Evolutionary conservation across 2,329 filamentous ascomycete species (phyloP), one percentile per base, ranked within the genome.

Genomic region (Neophaeococcomyces aloes): DNA sequence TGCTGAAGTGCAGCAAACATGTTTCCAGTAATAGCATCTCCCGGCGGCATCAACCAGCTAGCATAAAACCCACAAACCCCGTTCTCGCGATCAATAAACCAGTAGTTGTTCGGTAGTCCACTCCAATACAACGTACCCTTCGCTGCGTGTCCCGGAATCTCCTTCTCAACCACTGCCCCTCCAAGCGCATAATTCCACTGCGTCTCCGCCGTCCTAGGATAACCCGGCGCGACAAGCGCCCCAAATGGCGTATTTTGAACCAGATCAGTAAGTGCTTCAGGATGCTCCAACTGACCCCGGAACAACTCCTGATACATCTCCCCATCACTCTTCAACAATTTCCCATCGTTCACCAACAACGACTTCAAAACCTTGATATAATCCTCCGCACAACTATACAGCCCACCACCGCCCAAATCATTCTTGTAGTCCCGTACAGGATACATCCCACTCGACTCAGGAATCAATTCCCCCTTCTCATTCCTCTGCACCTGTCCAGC

Each of bases 341-440:
- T 57, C 10, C 52, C 56, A 42, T 62, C 57, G 45, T 60, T 59
- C 14, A 46, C 49, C 30, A 63, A 44, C 7, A 63, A 27, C 3
- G 56, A 58, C 10, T 48, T 50, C 27, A 63, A 46, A 27, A 63
- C 48, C 44, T 60, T 63, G 34, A 57, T 38, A 31, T 55, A 63
- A 21, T 57, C 57, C 8, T 35, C 15, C 0, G 53, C 57, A 3
- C 53, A 49, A 33, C 57, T 61, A 30, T 65, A 67, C 5, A 68
- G 38, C 0, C 68, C 70, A 29, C 68, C 65, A 0, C 68, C 68
- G 5, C 69, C 69, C 50, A 66, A 68, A 34, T 69, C 61, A 10
- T 65, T 65, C 13, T 54, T 45, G 29, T 54, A 39, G 15, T 46
- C 39, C 14, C 19, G 29, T 43, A 66, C 67, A 45, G 62, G 57